phyloP scores from a whole-genome alignment of 768 basidiomycete genomes.

The Lepiota venenata region DNA sequence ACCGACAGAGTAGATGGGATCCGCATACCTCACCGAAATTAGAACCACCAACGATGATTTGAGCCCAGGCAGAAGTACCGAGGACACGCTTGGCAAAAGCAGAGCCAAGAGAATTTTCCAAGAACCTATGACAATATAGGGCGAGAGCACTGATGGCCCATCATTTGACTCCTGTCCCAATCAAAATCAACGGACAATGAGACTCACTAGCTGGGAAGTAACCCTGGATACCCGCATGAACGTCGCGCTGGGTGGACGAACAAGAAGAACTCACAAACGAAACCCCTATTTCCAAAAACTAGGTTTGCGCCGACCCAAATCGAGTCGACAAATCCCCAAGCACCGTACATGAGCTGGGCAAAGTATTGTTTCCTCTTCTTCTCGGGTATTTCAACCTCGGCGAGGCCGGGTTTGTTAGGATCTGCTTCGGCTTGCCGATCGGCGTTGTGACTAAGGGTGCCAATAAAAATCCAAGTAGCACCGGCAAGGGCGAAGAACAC shows the following conservation, averaged over 20 bases:
- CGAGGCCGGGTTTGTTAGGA: constrained; percentile 18
- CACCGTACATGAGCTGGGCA: constrained; percentile 19
- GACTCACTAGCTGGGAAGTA: constrained; percentile 26
- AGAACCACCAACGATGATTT: too few species aligned
- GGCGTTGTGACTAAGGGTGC: constrained; percentile 20
- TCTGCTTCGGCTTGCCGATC: constrained; percentile 11
- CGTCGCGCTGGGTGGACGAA: background rate
- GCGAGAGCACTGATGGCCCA: constrained; percentile 21
- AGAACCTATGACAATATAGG: constrained; percentile 27
- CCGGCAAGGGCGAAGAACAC: constrained; percentile 27
- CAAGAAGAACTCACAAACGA: constrained; percentile 22
- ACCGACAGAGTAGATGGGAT: too few species aligned
- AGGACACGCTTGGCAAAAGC: constrained; percentile 28
- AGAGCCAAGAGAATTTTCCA: constrained; percentile 25
- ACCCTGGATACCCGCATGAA: constrained; percentile 13
- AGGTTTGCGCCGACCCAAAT: constrained; percentile 26
- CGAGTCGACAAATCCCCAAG: constrained; percentile 22
- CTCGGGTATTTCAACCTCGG: constrained; percentile 15
- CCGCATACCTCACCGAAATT: too few species aligned
- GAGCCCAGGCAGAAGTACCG: constrained; percentile 23
- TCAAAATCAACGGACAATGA: background rate
- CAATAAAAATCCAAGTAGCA: constrained; percentile 24
- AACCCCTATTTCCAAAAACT: constrained; percentile 22
- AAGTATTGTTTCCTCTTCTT: constrained; percentile 18
- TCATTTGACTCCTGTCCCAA: background rate